Evolutionary conservation across 805 yeast species (phyloP), one percentile per base, ranked within the genome.

Genomic region (Yarrowia sp.): DNA sequence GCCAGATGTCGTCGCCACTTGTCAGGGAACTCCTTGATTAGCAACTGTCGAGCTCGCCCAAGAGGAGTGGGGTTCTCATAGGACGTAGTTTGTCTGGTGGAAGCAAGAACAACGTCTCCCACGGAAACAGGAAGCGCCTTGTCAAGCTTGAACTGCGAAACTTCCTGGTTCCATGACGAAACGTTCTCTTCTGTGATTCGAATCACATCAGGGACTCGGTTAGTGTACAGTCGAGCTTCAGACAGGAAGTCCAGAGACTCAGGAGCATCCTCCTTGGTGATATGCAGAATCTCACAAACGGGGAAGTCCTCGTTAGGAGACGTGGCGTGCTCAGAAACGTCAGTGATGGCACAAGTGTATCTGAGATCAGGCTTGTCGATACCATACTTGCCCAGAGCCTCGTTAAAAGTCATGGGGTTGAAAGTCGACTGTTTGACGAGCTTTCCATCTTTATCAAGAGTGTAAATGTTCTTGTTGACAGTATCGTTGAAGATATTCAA

Each of bases 51-150:
- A 71, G 91, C 83, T 67, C 89, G 83, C 0, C 99, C 99, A 66
- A 95, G 78, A 0, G 99, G 98, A 0, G 98, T 95, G 20, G 98
- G 98, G 74, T 92, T 94, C 74, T 94, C 99, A 75, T 91, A 94
- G 0, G 94, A 79, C 24, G 85, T 68, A 14, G 75, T 73, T 1
- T 89, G 85, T 69, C 98, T 82, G n/a, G 90, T 90, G n/a, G 92
- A 83, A 14, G 90, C 83, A 2, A 93, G 94, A 39, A 95, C 74
- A 2, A 91, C 79, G 75, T 92, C 97, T 49, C 97, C 97, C 1
- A 83, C 77, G 50, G 81, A 70, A 20, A 91, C 74, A 17, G 94
- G 92, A 85, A 17, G 72, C 66, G 0, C 19, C 13, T 38, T 19
- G 34, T 36, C 30, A 15, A 70, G 20, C 40, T 69, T 24, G 34